These are phyloP conservation scores for Metarhizium album DNA, from an alignment of 2,329 filamentous ascomycete species.

Conservation along the genomic window DNA sequence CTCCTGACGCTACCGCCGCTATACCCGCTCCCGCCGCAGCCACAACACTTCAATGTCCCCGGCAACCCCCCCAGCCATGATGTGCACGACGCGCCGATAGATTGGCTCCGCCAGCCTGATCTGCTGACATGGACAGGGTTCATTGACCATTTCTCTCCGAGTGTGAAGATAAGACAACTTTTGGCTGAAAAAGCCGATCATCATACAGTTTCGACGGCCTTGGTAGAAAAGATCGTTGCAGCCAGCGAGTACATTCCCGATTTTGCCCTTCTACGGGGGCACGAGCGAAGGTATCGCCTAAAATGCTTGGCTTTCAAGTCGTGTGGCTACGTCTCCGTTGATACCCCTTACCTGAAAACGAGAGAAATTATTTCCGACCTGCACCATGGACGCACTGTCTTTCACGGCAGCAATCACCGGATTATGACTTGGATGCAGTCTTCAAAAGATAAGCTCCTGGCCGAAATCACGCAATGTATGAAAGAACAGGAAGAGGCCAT, in stretches of 20 bases:
- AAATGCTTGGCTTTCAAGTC: conserved; percentile 42
- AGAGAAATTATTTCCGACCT: conserved; percentile 20
- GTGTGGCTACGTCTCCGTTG: conserved; percentile 48
- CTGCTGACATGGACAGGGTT: conserved; percentile 30
- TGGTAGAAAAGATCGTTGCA: background rate
- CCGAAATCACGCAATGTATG: conserved; percentile 21
- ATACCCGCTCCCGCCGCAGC: background rate
- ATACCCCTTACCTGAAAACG: conserved; percentile 24
- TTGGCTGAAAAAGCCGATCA: background rate
- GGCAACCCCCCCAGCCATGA: background rate
- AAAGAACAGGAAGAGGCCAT: conserved; percentile 17
- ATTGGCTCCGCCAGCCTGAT: conserved; percentile 17
- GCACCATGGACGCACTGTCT: background rate
- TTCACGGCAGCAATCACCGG: conserved; percentile 7
- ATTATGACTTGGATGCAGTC: conserved; percentile 23
- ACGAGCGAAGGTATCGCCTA: conserved; percentile 21
- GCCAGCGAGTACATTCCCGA: background rate
- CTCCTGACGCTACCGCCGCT: background rate
- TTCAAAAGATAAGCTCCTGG: conserved; percentile 25
- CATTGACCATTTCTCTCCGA: conserved; percentile 31
- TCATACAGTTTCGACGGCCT: background rate
- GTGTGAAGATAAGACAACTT: conserved; percentile 16
- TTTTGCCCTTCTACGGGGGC: conserved; percentile 10
- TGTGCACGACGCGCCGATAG: background rate
- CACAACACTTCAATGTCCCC: background rate